These are phyloP conservation scores for Colletotrichum destructivum DNA, from an alignment of 2,329 filamentous ascomycete genomes.

Conservation along the genomic window DNA sequence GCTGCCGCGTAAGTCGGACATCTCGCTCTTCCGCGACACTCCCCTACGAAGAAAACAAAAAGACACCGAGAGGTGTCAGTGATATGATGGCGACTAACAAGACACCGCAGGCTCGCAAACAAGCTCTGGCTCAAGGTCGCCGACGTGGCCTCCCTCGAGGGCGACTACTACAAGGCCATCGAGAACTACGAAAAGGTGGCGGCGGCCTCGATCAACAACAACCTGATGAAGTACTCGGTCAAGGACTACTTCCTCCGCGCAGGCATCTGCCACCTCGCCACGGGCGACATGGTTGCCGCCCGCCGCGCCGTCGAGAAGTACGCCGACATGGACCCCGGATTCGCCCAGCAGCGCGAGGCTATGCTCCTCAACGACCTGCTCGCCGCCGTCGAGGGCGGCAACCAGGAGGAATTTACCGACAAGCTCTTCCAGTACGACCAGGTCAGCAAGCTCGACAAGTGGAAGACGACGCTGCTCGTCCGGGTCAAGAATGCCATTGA, in stretches of 20 bases:
- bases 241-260: constrained; percentile 98
- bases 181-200: constrained; percentile 89
- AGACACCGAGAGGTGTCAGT: not conserved
- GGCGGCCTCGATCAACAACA: constrained; percentile 84
- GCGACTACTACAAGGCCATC: constrained; percentile 88
- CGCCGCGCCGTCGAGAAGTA: constrained; percentile 88
- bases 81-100: constrained; percentile 1
- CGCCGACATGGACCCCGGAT: constrained; percentile 83
- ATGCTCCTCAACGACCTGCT: constrained; percentile 84
- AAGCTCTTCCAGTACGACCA: constrained; percentile 92
- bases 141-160: constrained; percentile 85
- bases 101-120: constrained; percentile 79
- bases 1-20: constrained; percentile 78
- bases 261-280: constrained; percentile 88
- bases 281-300: constrained; percentile 81
- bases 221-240: constrained; percentile 92
- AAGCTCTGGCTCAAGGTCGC: constrained; percentile 95
- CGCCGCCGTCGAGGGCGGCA: constrained; percentile 81
- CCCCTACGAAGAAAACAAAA: not conserved
- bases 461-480: constrained; percentile 91
- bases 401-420: constrained; percentile 87
- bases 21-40: not conserved
- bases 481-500: constrained; percentile 89
- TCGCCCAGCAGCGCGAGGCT: constrained; percentile 83
- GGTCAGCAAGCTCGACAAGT: constrained; percentile 94